Conservation (phyloP, 257 asterid species). For the Fraxinus pennsylvanica region DNA sequence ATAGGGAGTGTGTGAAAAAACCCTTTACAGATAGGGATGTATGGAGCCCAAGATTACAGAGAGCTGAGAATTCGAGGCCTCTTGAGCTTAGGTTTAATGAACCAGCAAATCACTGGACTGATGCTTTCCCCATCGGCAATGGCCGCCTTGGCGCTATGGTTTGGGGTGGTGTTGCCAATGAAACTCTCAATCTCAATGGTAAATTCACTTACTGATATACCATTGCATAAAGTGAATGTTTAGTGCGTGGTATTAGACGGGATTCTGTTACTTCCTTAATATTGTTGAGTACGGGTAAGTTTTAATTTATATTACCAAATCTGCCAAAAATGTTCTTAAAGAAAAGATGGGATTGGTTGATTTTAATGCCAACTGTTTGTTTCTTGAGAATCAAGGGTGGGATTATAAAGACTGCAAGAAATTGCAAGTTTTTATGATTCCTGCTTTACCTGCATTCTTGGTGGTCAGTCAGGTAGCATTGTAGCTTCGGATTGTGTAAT, state of each 20-base stretch:
- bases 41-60: constrained; percentile 49
- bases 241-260: not conserved
- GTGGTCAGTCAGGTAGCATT: too few relatives aligned
- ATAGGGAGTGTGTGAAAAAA: constrained; percentile 23
- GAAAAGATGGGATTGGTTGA: not conserved
- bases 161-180: constrained; percentile 67
- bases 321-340: too few relatives aligned
- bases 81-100: constrained; percentile 60
- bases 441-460: too few relatives aligned
- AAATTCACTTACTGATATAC: not conserved
- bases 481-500: not conserved
- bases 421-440: too few relatives aligned
- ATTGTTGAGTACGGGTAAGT: too few relatives aligned
- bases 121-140: constrained; percentile 85
- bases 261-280: too few relatives aligned
- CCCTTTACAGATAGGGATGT: constrained; percentile 46
- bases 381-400: not conserved
- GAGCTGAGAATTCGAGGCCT: constrained; percentile 30
- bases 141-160: constrained; percentile 88
- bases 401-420: not conserved
- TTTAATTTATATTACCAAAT: too few relatives aligned
- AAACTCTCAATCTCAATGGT: constrained; percentile 81
- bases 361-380: not conserved
- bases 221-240: not conserved
- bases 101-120: constrained; percentile 74